Conservation (phyloP, 306 rosid genomes). For the Geum urbanum region DNA sequence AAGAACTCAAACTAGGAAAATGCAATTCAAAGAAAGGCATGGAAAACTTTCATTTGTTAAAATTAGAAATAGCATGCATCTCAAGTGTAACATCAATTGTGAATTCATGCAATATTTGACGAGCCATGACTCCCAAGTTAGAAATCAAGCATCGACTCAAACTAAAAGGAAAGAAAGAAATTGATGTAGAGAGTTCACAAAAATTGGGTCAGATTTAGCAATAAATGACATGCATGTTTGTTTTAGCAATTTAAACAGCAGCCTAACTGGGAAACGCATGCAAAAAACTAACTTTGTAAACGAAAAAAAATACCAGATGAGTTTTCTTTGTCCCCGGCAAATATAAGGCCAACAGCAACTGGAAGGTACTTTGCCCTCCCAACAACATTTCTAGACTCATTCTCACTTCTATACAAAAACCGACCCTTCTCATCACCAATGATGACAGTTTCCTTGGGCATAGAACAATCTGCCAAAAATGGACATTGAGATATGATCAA, state of each 20-base stretch:
- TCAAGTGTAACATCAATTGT: neutral
- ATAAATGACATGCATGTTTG: neutral
- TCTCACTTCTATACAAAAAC: conserved; percentile 38
- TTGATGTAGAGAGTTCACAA: neutral
- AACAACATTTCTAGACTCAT: conserved; percentile 34
- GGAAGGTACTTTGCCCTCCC: conserved; percentile 24
- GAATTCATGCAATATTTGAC: neutral
- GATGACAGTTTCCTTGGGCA: conserved; percentile 67
- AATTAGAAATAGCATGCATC: conserved; percentile 1
- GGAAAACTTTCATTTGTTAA: neutral
- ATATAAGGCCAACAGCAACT: conserved; percentile 70
- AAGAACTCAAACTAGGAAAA: neutral
- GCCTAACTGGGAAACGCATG: conserved; percentile 1
- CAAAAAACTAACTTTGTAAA: conserved; percentile 10
- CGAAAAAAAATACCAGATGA: conserved; percentile 42
- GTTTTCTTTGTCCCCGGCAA: conserved; percentile 56
- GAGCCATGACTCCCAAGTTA: neutral
- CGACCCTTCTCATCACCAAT: conserved; percentile 69
- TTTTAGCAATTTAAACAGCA: neutral
- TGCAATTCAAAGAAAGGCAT: neutral
- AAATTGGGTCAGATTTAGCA: neutral
- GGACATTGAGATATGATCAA: conserved; percentile 9
- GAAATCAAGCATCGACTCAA: neutral
- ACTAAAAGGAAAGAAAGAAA: neutral
- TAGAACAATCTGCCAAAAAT: conserved; percentile 51